Base-by-base conservation (phyloP, 73 alveolate species). In the Paramecium sexaurelia region DNA sequence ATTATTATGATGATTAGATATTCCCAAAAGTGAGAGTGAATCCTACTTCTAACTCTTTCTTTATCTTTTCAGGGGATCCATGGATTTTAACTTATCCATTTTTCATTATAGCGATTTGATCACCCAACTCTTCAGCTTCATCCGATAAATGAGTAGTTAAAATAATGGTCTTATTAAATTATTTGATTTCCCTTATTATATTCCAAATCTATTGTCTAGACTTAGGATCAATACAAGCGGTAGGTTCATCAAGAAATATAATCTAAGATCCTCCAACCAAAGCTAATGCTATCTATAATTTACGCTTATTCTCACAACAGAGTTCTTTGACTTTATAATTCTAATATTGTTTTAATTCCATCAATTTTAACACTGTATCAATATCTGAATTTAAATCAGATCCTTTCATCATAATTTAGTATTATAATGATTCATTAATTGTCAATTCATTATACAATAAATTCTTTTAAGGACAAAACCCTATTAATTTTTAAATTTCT, bases 391-490 rank as follows among this genome's bases (percentile, higher is more conserved):
- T 4, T 51, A 35, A 55, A 8, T 87, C 33, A 8, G 26, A 35
- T 0, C 93, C 93, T 67, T 75, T 87, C 93, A 96, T 94, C 55
- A 90, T 93, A 43, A 96, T 90, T 87, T 92, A 95, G 7, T 94
- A 69, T 57, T 73, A 83, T 39, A 98, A 67, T 41, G 93, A 97
- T 91, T 95, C 97, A 43, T 83, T 27, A 0, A 95, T 97, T 17
- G 99, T 97, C 41, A 97, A 67, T 45, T 82, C 95, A 37, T 92
- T 93, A 95, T 96, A 99, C 13, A 97, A 89, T 8, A 99, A 97
- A 92, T 99, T 98, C 41, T 99, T 99, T 93, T 99, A 98, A 35
- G 99, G 98, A 75, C 99, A 99, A 57, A 97, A 99, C 17, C 99
- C 99, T 26, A 99, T 95, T 73, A 93, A 88, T 55, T 92, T 91